Conservation (phyloP, 2,329 filamentous ascomycete species). For the Apiospora rasikravindrae region DNA sequence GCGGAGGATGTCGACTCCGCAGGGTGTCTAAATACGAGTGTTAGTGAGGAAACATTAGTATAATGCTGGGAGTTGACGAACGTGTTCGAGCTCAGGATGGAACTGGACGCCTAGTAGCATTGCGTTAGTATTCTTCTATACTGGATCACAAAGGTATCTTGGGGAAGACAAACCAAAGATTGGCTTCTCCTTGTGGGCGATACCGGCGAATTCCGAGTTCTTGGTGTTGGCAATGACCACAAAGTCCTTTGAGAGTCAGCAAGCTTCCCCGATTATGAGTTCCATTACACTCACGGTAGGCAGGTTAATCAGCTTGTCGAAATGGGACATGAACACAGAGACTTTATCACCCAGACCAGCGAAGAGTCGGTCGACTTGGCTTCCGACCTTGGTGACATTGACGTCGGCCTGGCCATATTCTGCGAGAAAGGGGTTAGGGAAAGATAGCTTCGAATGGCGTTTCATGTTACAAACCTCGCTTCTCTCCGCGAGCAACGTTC, state of each 20-base stretch:
- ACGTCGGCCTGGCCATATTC: constrained; percentile 77
- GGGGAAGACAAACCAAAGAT: constrained; percentile 61
- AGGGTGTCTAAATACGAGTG: constrained; percentile 51
- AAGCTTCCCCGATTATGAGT: not conserved
- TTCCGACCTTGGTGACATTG: constrained; percentile 60
- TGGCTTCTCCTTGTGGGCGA: constrained; percentile 71
- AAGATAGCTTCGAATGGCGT: not conserved
- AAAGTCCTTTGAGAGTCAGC: constrained; percentile 57
- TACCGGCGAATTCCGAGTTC: constrained; percentile 81
- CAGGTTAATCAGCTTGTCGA: constrained; percentile 79
- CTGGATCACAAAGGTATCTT: not conserved
- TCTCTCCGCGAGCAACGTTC: constrained; percentile 59
- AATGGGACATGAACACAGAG: constrained; percentile 81
- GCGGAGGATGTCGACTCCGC: constrained; percentile 71
- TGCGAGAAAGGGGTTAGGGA: not conserved
- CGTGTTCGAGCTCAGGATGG: constrained; percentile 68
- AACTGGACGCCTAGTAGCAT: constrained; percentile 61
- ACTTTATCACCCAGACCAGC: constrained; percentile 68
- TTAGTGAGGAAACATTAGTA: constrained; percentile 46
- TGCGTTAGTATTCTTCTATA: not conserved
- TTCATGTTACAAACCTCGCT: not conserved
- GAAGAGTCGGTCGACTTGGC: constrained; percentile 71
- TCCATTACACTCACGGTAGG: constrained; percentile 48
- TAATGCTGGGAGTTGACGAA: not conserved
- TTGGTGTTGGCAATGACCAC: constrained; percentile 73